Conservation (phyloP, 2,329 filamentous ascomycete genomes). For the Proliferodiscus dingleyae region DNA sequence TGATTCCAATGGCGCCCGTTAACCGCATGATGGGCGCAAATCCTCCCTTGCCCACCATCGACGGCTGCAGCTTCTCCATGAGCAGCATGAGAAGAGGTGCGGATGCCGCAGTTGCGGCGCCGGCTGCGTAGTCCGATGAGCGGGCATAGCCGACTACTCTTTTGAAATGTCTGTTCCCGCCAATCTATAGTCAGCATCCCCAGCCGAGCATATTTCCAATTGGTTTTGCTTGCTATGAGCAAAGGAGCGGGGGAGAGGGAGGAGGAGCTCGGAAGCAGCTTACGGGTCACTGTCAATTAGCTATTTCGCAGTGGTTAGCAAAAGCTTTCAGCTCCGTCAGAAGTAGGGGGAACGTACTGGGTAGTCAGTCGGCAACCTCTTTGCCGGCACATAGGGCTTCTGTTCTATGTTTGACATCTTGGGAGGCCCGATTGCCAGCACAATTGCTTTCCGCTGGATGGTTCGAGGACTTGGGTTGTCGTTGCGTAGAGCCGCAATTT, state of each 20-base stretch:
- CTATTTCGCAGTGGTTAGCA: conserved; percentile 48
- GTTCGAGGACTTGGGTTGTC: conserved; percentile 11
- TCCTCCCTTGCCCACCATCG: conserved; percentile 75
- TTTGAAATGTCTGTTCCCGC: conserved; percentile 70
- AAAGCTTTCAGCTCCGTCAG: conserved; percentile 2
- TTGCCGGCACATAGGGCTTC: conserved; percentile 62
- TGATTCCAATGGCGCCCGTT: conserved; percentile 63
- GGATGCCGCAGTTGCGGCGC: conserved; percentile 61
- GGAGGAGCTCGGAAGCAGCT: conserved; percentile 33
- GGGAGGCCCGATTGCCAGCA: conserved; percentile 22
- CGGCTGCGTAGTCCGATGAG: conserved; percentile 74
- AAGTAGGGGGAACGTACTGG: conserved; percentile 58
- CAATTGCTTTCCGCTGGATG: conserved; percentile 23
- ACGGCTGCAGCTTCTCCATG: conserved; percentile 82
- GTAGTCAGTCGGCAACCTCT: conserved; percentile 76
- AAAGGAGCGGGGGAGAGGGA: too few relatives aligned
- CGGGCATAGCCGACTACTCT: conserved; percentile 86
- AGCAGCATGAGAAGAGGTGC: conserved; percentile 69
- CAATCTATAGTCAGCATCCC: neutral
- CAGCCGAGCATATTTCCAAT: too few relatives aligned
- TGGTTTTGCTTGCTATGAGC: too few relatives aligned
- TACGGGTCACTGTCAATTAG: conserved; percentile 99
- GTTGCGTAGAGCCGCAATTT: conserved; percentile 8
- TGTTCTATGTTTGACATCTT: conserved; percentile 34
- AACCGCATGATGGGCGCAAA: conserved; percentile 82